Percentiles rank a stretch among this genome's conserved stretches.
These are phyloP conservation scores for Plasmodium coatneyi DNA, from an alignment of 169 alveolate species.

Conservation along the genomic window DNA sequence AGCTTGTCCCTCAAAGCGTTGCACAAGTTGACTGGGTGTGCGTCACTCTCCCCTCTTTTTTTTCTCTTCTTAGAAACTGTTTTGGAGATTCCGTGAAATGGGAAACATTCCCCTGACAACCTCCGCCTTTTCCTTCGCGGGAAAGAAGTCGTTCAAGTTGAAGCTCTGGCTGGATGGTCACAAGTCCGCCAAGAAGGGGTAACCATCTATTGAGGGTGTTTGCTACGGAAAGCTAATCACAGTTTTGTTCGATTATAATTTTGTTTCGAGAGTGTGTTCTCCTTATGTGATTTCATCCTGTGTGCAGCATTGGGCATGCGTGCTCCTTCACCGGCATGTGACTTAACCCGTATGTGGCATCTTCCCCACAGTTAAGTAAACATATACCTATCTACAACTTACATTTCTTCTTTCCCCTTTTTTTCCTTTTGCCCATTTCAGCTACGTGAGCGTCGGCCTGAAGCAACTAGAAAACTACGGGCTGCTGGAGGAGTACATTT, in stretches of 20 bases:
- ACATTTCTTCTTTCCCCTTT: neutral
- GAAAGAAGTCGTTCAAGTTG: constrained; percentile 72
- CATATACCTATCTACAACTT: neutral
- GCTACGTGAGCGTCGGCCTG: constrained; percentile 68
- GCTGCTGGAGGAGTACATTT: constrained; percentile 64
- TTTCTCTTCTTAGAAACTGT: constrained; percentile 31
- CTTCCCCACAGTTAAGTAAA: neutral
- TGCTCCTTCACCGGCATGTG: neutral
- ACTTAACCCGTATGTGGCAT: neutral
- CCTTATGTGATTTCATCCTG: neutral
- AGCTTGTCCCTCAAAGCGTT: neutral
- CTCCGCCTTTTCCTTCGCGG: constrained; percentile 73
- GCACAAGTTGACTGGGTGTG: neutral
- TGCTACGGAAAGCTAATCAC: neutral
- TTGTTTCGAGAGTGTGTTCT: neutral
- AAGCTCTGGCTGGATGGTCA: constrained; percentile 77
- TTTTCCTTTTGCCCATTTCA: neutral
- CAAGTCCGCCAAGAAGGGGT: constrained; percentile 74
- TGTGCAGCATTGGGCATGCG: neutral
- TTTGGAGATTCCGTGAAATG: constrained; percentile 76
- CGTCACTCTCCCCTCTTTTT: neutral
- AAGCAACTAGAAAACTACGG: constrained; percentile 60
- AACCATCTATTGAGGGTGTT: neutral
- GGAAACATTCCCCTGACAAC: constrained; percentile 73
- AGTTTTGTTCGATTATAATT: neutral